Evolutionary conservation across 352 stramenopile species (phyloP).

Genomic region (Globisporangium takayamanum): DNA sequence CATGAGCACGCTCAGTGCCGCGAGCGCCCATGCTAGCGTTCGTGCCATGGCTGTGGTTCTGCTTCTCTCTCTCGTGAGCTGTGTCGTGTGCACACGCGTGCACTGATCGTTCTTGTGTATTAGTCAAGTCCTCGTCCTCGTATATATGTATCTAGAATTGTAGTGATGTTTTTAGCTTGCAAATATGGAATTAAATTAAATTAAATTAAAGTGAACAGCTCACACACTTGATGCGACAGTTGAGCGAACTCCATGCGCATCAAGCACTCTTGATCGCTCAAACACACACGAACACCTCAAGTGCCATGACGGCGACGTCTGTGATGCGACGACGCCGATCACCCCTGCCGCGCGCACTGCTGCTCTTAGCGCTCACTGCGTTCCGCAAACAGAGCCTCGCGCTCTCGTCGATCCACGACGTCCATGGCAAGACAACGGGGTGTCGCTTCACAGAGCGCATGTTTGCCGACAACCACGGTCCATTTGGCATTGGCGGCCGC

Average conservation of each 20-base stretch:
- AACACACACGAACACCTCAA: neutral
- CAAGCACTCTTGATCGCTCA: too few relatives aligned
- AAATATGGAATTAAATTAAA: too few relatives aligned
- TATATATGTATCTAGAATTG: too few relatives aligned
- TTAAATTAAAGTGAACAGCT: too few relatives aligned
- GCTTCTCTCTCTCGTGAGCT: neutral
- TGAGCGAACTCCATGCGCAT: neutral
- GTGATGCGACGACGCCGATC: neutral
- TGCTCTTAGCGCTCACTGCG: conserved; percentile 22
- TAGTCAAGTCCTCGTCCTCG: neutral
- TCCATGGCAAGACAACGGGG: conserved; percentile 47
- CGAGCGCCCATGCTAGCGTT: neutral
- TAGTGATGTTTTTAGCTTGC: too few relatives aligned
- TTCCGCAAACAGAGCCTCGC: conserved; percentile 23
- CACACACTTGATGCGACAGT: conserved; percentile 21
- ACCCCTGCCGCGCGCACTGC: conserved; percentile 19
- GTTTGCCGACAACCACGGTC: conserved; percentile 62
- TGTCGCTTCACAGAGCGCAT: conserved; percentile 71
- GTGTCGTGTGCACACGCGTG: neutral
- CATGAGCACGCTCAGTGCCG: neutral
- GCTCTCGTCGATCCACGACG: conserved; percentile 49
- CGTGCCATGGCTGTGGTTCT: neutral
- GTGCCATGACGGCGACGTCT: neutral
- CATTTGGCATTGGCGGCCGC: conserved; percentile 33
- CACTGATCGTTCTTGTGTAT: neutral